These are phyloP conservation scores for Botrytis aclada DNA, from an alignment of 2,329 filamentous ascomycete genomes.

Conservation along the genomic window DNA sequence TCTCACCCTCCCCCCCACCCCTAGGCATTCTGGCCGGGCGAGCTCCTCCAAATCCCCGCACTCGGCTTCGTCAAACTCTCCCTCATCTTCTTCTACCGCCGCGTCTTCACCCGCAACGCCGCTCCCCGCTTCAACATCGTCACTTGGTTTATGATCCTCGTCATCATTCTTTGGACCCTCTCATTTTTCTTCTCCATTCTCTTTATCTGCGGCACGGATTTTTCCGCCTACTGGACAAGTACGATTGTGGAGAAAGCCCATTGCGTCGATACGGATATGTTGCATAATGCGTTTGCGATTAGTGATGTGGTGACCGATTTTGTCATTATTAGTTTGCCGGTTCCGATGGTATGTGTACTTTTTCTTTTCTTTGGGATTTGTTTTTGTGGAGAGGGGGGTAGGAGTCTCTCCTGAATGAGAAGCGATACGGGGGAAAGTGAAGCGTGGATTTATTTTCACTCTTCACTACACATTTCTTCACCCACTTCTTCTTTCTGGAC, in stretches of 20 bases:
- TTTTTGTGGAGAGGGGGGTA: background rate
- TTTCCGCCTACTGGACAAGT: slow-evolving; percentile 10
- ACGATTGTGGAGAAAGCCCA: slow-evolving; percentile 9
- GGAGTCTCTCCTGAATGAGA: background rate
- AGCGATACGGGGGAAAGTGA: background rate
- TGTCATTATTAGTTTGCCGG: slow-evolving; percentile 5
- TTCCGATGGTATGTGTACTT: slow-evolving; percentile 7
- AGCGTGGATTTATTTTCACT: background rate
- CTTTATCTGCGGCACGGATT: slow-evolving; percentile 11
- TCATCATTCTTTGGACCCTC: slow-evolving; percentile 9
- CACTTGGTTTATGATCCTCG: background rate
- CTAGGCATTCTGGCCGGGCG: slow-evolving; percentile 14
- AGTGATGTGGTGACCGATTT: slow-evolving; percentile 14
- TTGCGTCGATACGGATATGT: slow-evolving; percentile 3
- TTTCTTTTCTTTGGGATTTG: too few relatives aligned
- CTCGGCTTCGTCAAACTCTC: slow-evolving; percentile 18
- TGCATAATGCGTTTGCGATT: slow-evolving; percentile 19
- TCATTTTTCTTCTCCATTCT: slow-evolving; percentile 15
- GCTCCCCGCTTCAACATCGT: slow-evolving; percentile 11
- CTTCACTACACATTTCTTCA: background rate
- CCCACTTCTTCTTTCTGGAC: background rate
- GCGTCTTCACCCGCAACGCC: slow-evolving; percentile 3
- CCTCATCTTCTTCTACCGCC: slow-evolving; percentile 16
- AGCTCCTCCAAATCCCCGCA: slow-evolving; percentile 15
- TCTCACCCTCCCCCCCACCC: background rate